Evolutionary conservation across 2,329 filamentous ascomycete genomes (phyloP).

Genomic region (Teratosphaeria gauchensis): DNA sequence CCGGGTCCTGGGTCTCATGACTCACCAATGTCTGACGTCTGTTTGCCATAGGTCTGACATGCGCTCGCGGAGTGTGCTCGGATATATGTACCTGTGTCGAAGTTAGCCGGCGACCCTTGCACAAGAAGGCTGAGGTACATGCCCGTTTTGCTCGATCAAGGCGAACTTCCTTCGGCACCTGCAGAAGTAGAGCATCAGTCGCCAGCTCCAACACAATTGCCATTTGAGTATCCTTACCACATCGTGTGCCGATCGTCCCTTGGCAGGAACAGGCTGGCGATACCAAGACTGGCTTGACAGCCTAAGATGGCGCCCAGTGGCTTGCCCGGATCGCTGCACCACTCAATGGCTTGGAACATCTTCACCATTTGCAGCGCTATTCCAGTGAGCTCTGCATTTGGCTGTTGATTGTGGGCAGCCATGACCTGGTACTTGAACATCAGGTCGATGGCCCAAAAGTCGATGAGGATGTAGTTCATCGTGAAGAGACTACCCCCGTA

Average conservation of each 20-base stretch:
- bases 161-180: conserved; percentile 63
- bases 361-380: conserved; percentile 64
- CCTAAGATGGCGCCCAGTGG: conserved; percentile 57
- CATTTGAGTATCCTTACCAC: conserved; percentile 45
- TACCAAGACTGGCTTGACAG: conserved; percentile 65
- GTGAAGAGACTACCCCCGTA: conserved; percentile 62
- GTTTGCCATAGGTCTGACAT: conserved; percentile 70
- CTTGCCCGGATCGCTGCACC: conserved; percentile 56
- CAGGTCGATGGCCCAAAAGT: conserved; percentile 68
- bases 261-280: conserved; percentile 71
- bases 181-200: neutral
- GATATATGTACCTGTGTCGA: conserved; percentile 65
- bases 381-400: conserved; percentile 45
- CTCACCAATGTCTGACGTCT: conserved; percentile 59
- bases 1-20: neutral
- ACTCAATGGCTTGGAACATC: conserved; percentile 68
- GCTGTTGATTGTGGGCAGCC: conserved; percentile 43
- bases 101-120: neutral
- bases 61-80: conserved; percentile 59
- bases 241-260: conserved; percentile 60
- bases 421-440: conserved; percentile 72
- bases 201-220: neutral
- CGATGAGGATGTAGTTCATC: conserved; percentile 63
- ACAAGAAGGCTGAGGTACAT: conserved; percentile 16
- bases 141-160: conserved; percentile 69